Evolutionary conservation across 2,329 filamentous ascomycete species (phyloP), one percentile per base, ranked within the genome.

Genomic region (Fusarium luffae): DNA sequence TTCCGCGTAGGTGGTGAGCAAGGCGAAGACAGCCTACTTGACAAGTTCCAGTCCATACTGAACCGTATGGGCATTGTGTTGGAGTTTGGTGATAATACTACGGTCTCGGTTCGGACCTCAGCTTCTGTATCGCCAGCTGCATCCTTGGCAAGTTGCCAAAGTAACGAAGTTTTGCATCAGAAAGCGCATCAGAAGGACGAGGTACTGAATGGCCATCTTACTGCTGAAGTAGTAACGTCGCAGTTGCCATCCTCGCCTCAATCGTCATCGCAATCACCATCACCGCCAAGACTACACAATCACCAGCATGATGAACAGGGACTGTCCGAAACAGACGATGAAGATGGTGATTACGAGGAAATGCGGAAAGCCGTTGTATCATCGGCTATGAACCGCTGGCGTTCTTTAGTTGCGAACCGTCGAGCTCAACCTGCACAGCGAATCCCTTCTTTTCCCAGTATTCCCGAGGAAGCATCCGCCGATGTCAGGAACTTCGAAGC

Each of bases 1-100:
- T 93, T 96, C 77, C 90, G 90, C 74, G 89, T 97, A 77, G 92
- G 92, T 54, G 89, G 89, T 64, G 85, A 88, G 74, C 84, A 85
- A 60, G 86, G 86, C 48, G 79, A 85, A 48, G 81, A 81, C 34
- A 85, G 85, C 7, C 83, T 97, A 28, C 85, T 88, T 68, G 88
- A 91, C 61, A 92, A 91, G 71, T 94, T 96, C 74, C 86, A 89
- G 77, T 83, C 86, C 60, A 84, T 93, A 63, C 83, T 97, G 69
- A 83, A 81, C 18, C 85, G 88, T 51, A 89, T 93, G 85, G 90
- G 90, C 23, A 93, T 95, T 68, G 85, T 89, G 43, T 83, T 96
- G 56, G 89, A 93, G 66, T 86, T 90, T 59, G 84, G 84, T 23
- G 78, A 81, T 40, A 73, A 77, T 54, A 75, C 70, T 8, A 73